Base-by-base conservation (phyloP, 371 early-diverging fungal species). In the Smittium mucronatum region DNA sequence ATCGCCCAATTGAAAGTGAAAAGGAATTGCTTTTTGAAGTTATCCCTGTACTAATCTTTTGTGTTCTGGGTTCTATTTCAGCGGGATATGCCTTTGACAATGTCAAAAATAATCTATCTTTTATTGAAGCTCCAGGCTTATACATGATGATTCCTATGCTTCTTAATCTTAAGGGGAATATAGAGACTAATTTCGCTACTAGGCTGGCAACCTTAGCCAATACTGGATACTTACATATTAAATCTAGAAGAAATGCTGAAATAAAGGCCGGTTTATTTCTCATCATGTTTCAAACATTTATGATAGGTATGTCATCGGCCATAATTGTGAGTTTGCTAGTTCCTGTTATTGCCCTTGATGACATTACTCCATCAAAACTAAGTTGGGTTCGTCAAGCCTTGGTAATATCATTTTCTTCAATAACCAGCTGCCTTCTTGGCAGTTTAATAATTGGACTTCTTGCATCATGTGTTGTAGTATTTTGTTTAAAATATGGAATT, bases 151-250 rank as follows among this genome's bases (percentile, higher is more conserved):
- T 91, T n/a, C 88, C 93, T 25, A 84, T 92, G 58, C 75, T 93
- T 47, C 75, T 91, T 60, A 91, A 91, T 72, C 78, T 92, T 33
- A 93, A 92, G 71, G 92, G 93, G 72, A 93, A 92, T 76, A 81
- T 92, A 34, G 93, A 92, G 80, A 88, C 91, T 85, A 93, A 90
- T 73, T 81, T 92, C 68, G 88, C 91, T 5, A 86, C 92, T 30
- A 81, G 93, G 25, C 78, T 92, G 31, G 88, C 91, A 1, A 92
- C 93, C 2, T 73, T 87, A 83, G 85, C 88, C n/a, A 75, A 78
- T 30, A 63, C 69, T 2, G 36, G 34, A 26, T 67, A 30, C 30
- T 67, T 67, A 1, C 11, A 1, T 2, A 31, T 36, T 16, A 67
- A 67, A 67, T 21, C 84, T 33, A 76, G 87, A 58, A 86, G 87